Base-by-base conservation (phyloP, 2,329 filamentous ascomycete genomes). In the Cytospora schulzeri region DNA sequence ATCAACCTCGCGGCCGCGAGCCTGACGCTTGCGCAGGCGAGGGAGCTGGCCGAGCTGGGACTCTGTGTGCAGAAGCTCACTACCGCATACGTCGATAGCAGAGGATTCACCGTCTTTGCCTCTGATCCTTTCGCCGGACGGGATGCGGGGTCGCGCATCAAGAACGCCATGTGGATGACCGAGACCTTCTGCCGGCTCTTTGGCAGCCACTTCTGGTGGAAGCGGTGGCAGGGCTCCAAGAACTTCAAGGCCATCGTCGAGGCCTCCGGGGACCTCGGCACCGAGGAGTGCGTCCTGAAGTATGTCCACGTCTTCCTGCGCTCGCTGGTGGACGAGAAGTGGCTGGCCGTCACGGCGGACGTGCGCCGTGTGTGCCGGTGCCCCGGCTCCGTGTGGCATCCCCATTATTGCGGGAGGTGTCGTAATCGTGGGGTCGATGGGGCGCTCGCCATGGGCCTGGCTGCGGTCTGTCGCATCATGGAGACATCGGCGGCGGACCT, bases 181-280 rank as follows among this genome's bases (percentile, higher is more conserved):
- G 41, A 57, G 56, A 31, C 38, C 38, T 57, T 48, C 38, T n/a
- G 56, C 38, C 56, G 56, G 35, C 2, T 28, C 12, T 57, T 57
- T 4, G 56, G 38, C 17, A 7, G 19, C 6, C 9, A 2, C 12
- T 12, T 4, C 35, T 38, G 35, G 35, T 38, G 35, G 35, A 14
- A 38, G 35, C 35, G 35, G 4, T 38, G 35, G 31, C 31, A 33
- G 31, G 14, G 14, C 35, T 38, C 35, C 4, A 38, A 15, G 6
- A 7, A 33, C 6, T 33, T 33, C 31, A 2, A 2, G 31, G 31
- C 3, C 31, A 5, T 33, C 31, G 12, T 8, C 31, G 8, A 2
- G 31, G 31, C 31, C 6, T 33, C 12, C 31, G 31, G 12, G 8
- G 3, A 33, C 8, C 4, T 7, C 8, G 31, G 35, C 11, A 12